Base-by-base conservation (phyloP, 257 asterid genomes). In the Primulina eburnea region DNA sequence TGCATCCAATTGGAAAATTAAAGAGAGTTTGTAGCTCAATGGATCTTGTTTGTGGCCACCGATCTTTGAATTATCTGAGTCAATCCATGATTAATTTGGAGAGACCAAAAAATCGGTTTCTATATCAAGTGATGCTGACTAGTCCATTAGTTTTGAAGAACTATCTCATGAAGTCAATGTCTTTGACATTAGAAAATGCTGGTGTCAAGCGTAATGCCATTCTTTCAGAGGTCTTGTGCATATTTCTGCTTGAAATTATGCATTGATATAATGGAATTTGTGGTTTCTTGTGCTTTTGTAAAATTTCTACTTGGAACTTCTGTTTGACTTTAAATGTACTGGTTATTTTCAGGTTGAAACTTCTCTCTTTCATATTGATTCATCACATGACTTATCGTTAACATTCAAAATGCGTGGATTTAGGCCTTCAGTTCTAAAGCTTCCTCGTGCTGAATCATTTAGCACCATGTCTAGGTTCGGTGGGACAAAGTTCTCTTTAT, bases 361-460 rank as follows among this genome's bases (percentile, higher is more conserved):
- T 78, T 87, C 90, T 74, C 85, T 93, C 84, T 84, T 81, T 79
- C 94, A 90, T 72, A 74, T 93, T 65, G 99, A 93, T 85, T 86
- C 94, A 73, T 90, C 95, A 2, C 95, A 90, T 67, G 99, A 93
- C 85, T 80, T 93, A 84, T 80, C 88, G 38, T 71, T 90, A 57
- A 82, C 86, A 74, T 82, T 89, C 79, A 82, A 80, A 75, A 78
- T 89, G 74, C 78, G 52, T 73, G 94, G 94, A 72, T 89, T 83
- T 81, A 89, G 73, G 78, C 88, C 96, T 71, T 89, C 96, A 37
- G 64, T 73, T 65, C 71, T 89, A 80, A 93, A 85, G 76, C 89
- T 84, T 82, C 95, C 94, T 8, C 97, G 96, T 71, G 93, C 96
- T 72, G 99, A 93, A 75, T 84, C 88, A 73, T 93, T 93, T 75